These are phyloP conservation scores for Acanthamoeba royreba DNA, from an alignment of 208 protist species.

Conservation along the genomic window DNA sequence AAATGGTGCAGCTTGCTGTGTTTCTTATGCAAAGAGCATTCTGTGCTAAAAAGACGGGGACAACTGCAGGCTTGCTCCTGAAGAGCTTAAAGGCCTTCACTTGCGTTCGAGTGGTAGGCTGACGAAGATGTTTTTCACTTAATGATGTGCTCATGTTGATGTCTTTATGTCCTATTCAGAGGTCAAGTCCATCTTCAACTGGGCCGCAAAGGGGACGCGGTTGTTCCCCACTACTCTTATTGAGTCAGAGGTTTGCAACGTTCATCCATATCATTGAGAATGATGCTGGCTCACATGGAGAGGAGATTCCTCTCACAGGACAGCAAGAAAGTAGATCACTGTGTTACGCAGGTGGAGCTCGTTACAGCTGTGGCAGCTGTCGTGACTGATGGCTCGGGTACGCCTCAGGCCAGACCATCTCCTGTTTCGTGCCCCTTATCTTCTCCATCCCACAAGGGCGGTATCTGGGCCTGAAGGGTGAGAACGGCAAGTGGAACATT, in stretches of 20 bases:
- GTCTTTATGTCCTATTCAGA: too few relatives aligned
- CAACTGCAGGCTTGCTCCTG: neutral
- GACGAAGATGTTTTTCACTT: too few relatives aligned
- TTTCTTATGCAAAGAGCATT: too few relatives aligned
- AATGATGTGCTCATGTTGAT: neutral
- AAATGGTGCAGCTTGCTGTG: too few relatives aligned
- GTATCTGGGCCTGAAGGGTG: neutral
- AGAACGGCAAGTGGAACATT: neutral
- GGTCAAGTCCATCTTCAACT: slow-evolving; percentile 9
- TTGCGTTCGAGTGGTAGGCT: neutral
- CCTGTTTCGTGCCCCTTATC: too few relatives aligned
- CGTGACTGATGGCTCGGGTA: neutral
- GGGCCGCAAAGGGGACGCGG: neutral
- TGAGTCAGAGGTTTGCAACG: neutral
- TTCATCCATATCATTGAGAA: too few relatives aligned
- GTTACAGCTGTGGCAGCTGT: neutral
- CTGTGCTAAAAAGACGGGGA: neutral
- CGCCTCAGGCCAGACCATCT: neutral
- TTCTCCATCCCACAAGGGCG: too few relatives aligned
- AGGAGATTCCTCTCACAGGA: neutral
- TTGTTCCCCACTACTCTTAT: neutral
- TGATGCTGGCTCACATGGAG: neutral
- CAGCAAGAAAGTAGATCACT: neutral
- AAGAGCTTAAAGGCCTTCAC: neutral
- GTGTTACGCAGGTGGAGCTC: neutral